A percentile compares a stretch with the other conserved stretches of the same genome.
Conservation (phyloP, 2,329 filamentous ascomycete genomes). For the Ascocoryne sarcoides region DNA sequence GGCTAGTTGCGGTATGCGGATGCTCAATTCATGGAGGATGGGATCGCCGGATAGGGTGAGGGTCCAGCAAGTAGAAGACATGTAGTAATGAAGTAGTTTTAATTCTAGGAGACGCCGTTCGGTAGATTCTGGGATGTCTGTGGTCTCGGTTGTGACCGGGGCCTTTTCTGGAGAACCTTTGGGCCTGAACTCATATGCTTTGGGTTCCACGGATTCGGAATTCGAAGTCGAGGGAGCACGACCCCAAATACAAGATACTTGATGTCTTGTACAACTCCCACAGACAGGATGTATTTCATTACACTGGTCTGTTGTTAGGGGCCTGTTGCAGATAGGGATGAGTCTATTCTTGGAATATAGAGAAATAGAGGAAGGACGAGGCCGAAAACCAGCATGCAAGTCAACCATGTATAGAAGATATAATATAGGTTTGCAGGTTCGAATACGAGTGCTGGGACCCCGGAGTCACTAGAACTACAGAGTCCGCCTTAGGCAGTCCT, state of each 20-base stretch:
- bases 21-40: constrained; percentile 2
- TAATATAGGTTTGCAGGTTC: not conserved
- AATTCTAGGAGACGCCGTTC: constrained; percentile 16
- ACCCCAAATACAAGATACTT: constrained; percentile 13
- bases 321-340: no score
- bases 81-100: constrained; percentile 18
- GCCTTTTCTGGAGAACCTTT: not conserved
- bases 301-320: no score
- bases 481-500: no score
- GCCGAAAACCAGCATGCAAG: not conserved
- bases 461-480: no score
- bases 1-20: constrained; percentile 11
- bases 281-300: constrained; percentile 19
- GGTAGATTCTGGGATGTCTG: constrained; percentile 9
- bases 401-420: not conserved
- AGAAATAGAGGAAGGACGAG: not conserved
- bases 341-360: not conserved
- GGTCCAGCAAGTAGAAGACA: constrained; percentile 10
- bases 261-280: constrained; percentile 14
- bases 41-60: constrained; percentile 5
- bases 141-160: constrained; percentile 2
- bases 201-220: not conserved
- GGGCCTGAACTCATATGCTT: constrained; percentile 1
- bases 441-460: no score
- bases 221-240: no score